Evolutionary conservation across 2,329 filamentous ascomycete species (phyloP), one percentile per base, ranked within the genome.

Genomic region (Arthrobotrys musiformis): DNA sequence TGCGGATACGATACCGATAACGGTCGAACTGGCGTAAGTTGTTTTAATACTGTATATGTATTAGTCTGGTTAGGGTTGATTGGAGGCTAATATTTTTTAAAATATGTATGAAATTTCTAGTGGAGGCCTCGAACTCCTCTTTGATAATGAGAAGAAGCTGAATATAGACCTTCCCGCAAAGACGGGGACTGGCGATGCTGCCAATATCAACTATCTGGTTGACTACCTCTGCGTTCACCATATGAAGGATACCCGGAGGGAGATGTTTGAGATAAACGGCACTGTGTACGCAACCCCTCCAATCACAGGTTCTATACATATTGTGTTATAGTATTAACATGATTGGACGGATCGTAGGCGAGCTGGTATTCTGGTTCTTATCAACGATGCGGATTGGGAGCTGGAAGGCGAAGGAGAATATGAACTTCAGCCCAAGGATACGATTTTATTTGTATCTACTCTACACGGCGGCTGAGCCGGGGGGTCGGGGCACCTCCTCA

Each of bases 381-480:
- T 99, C 84, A 99, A 99, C 83, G 95, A 99, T 81, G 93, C 93
- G 26, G 95, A 99, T 83, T 99, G 95, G 95, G 95, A 98, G 84
- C 88, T 99, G 11, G 95, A 98, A 84, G 95, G 94, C 17, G 94
- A 98, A 84, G 93, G 95, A 82, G 88, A 90, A 79, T 98, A 98
- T 82, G 90, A 93, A 84, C 85, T 99, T 72, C 90, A 94, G 84
- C 84, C 86, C 78, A 88, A 90, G 73, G 95, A 99, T 85, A 94
- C 92, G 82, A 92, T 99, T 80, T 86, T 98, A 79, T 99, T 99
- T 85, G 94, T 99, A 78, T 97, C 94, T 78, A 99, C 95, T 17
- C 86, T 99, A 78, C 95, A 99, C 83, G 95, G 95, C 72, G 95
- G 95, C 77, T 98, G 81, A 68, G 24, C 9, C 24, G 54, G 26